Evolutionary conservation across 768 basidiomycete species (phyloP), one percentile per base, ranked within the genome.

Genomic region (Russula sp.): DNA sequence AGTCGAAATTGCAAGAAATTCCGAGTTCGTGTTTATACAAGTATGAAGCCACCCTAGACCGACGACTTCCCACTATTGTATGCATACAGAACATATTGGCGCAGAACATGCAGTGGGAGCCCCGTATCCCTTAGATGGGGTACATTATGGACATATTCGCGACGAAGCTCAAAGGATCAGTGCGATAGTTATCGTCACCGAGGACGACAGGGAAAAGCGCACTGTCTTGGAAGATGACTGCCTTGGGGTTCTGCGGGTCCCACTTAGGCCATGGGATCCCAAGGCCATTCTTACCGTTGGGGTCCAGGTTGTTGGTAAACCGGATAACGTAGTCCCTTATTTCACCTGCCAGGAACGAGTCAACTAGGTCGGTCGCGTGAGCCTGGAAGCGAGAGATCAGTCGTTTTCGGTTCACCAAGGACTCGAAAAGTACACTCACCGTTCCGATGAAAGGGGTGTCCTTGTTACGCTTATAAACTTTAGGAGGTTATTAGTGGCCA

Each of bases 391-490:
- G 4, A 34, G 37, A 56, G 10, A 20, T 65, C 31, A 65, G 49
- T 39, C 18, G 6, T 27, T 37, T 42, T 16, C 27, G 14, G n/a
- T 7, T 10, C 34, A n/a, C 3, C 11, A 31, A 27, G 35, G 18
- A 2, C 4, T 31, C 6, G 18, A 16, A 44, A 34, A 2, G 32
- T 50, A 6, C 45, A 32, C 65, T 7, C 34, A 68, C 67, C 22
- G 67, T 9, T 44, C 67, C 67, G n/a, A 68, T 10, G n/a, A 57
- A 66, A 45, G 62, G 60, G 3, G 35, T 22, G 13, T 44, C 47
- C 22, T 68, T 68, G n/a, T 32, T 8, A 6, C 65, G 67, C 57
- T 68, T 68, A 31, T 22, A 53, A 27, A 68, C 67, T 68, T 16
- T 14, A 4, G 34, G 13, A 11, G 3, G 0, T 52, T 2, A 31